Evolutionary conservation across 225 moss, liverwort and hornwort species (phyloP), one percentile per base, ranked within the genome.

Genomic region (Bryum argenteum): DNA sequence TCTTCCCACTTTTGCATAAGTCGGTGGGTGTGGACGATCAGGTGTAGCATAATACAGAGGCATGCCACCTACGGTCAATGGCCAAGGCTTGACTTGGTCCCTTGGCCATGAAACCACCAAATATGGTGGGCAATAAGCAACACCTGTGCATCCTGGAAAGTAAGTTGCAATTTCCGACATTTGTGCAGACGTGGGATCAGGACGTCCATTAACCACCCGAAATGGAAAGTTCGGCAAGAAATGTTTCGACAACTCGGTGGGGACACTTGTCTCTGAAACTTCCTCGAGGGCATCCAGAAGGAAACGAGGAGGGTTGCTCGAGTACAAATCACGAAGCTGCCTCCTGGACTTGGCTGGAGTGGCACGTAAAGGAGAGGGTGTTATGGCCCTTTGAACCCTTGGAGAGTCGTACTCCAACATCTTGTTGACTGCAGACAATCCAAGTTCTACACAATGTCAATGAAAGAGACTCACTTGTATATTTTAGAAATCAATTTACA

Each of bases 21-120:
- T 43, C 3, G 43, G 43, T 43, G 11, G 43, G 43, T 43, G 43
- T 43, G 43, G 43, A 7, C 6, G 43, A 43, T 43, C 43, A 1
- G 43, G 43, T 43, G 11, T 43, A 43, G 43, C 43, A 43, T 43
- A 63, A 15, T 10, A 55, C 0, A 54, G 15, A 1, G 41, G 63
- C 9, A 72, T 10, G 45, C 39, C 23, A 10, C 53, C 63, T 2
- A 54, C 6, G 6, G 11, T 72, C 9, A 72, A 52, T 11, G 63
- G 54, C 54, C 72, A 72, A 13, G 42, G 42, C 19, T 72, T 63
- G 10, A 50, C 6, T 16, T 13, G 54, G 0, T 21, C 9, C 3
- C 0, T 8, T 6, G n/a, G 8, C 42, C 63, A 73, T 10, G 3
- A 21, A 8, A 73, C 53, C 39, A 64, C 72, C 63, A 73, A 54